These are phyloP conservation scores for Magnolia changhungtana DNA, from an alignment of 164 flowering plant species.

Conservation along the genomic window DNA sequence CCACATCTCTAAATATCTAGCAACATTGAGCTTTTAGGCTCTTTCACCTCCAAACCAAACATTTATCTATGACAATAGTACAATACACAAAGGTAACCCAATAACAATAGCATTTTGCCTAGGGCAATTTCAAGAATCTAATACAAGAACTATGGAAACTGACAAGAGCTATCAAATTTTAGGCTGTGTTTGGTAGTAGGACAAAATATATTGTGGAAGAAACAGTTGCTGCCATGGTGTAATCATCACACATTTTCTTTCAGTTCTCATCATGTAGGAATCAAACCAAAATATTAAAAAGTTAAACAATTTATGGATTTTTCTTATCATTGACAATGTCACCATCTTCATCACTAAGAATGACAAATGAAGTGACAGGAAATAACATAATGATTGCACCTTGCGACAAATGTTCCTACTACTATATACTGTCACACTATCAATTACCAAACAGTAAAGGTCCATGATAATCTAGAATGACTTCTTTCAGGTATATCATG, in stretches of 20 bases:
- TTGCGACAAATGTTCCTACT: not conserved
- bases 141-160: not conserved
- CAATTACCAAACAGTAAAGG: not conserved
- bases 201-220: not conserved
- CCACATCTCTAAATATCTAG: not conserved
- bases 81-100: not conserved
- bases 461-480: not conserved
- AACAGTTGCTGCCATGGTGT: not conserved
- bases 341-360: not conserved
- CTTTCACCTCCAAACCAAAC: not conserved
- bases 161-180: not conserved
- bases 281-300: no score
- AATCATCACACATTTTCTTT: no score
- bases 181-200: not conserved
- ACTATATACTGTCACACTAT: no score
- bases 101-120: not conserved
- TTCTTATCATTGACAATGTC: not conserved
- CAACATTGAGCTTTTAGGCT: not conserved
- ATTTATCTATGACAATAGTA: no score
- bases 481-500: not conserved
- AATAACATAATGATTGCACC: not conserved
- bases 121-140: not conserved
- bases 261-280: no score
- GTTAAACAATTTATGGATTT: no score
- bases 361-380: not conserved